Conservation (phyloP, 192 early-diverging fungal species). For the Linnemannia hyalina region DNA sequence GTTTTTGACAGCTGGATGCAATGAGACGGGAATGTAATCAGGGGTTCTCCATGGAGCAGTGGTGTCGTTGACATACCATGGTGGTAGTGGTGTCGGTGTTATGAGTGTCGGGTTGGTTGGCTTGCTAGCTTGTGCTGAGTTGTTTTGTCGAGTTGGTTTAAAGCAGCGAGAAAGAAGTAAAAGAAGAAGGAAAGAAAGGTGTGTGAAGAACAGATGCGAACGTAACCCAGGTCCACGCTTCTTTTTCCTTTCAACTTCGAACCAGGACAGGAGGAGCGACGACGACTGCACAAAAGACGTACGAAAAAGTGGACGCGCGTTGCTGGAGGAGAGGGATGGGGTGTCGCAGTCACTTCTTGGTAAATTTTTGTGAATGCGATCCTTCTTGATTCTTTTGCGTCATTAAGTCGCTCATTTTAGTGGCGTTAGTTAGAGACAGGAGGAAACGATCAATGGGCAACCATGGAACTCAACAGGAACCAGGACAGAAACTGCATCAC, state of each 20-base stretch:
- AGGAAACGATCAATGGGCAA: neutral
- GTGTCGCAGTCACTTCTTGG: neutral
- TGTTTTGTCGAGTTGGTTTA: neutral
- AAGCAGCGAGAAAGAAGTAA: neutral
- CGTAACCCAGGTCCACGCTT: neutral
- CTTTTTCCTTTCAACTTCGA: neutral
- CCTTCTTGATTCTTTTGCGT: neutral
- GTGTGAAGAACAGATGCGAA: slow-evolving; percentile 7
- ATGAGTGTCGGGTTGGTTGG: neutral
- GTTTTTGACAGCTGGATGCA: neutral
- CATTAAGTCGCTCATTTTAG: neutral
- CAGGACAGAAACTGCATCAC: neutral
- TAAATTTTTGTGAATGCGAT: neutral
- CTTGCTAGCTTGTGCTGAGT: neutral
- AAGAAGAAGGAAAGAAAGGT: neutral
- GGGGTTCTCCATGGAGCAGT: neutral
- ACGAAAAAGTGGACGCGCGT: slow-evolving; percentile 36
- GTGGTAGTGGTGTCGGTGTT: neutral
- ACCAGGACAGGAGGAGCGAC: neutral
- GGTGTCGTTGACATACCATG: neutral
- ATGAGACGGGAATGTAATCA: neutral
- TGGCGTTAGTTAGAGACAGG: neutral
- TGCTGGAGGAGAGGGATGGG: neutral
- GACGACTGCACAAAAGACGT: neutral
- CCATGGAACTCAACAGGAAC: neutral